phyloP scores from a whole-genome alignment of 345 rosid genomes.

The Lenwebbia sp. region DNA sequence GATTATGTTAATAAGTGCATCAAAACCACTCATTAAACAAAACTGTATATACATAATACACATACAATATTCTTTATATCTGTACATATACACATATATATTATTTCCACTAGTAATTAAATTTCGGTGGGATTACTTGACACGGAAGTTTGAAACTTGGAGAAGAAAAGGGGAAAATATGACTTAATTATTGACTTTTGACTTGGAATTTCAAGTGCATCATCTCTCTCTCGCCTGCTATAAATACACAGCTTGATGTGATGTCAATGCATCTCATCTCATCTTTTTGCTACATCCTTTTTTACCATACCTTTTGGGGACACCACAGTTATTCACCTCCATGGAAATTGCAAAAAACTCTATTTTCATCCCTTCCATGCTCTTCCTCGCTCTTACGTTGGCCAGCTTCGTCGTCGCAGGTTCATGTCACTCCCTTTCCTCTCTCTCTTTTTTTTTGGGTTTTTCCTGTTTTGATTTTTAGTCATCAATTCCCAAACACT shows the following conservation, averaged over 20 bases:
- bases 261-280: not conserved
- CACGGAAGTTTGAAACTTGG: not conserved
- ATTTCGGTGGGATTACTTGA: not conserved
- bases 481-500: not conserved
- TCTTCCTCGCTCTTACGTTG: not conserved
- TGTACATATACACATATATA: not conserved
- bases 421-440: not conserved
- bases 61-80: not conserved
- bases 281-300: not conserved
- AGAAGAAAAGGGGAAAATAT: not conserved
- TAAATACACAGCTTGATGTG: not conserved
- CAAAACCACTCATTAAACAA: not conserved
- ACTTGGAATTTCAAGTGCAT: not conserved
- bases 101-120: not conserved
- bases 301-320: not conserved
- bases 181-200: not conserved
- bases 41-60: not conserved
- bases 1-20: not conserved
- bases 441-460: not conserved
- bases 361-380: not conserved
- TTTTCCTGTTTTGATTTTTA: not conserved
- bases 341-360: not conserved
- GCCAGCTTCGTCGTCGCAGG: not conserved
- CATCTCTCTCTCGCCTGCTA: not conserved
- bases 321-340: not conserved